These are phyloP conservation scores for Populus davidiana DNA, from an alignment of 345 rosid genomes.

Conservation along the genomic window DNA sequence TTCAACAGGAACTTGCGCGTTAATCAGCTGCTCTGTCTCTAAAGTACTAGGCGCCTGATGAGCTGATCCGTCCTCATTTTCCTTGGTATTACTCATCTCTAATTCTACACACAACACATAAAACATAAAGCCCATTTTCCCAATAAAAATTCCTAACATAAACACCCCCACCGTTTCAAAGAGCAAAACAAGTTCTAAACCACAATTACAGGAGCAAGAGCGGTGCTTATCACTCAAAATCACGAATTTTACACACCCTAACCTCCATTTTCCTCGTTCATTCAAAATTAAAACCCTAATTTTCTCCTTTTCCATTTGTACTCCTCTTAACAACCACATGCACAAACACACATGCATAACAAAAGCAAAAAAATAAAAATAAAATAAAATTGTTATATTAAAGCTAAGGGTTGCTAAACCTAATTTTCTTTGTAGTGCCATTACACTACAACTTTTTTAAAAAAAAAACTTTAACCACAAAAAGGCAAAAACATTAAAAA, in stretches of 20 bases:
- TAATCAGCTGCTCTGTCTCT: neutral
- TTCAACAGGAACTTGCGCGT: neutral
- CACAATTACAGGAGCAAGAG: neutral
- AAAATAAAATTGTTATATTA: neutral
- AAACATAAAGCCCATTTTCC: neutral
- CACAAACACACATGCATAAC: neutral
- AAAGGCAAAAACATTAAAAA: neutral
- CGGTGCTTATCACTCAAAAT: neutral
- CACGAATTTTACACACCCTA: neutral
- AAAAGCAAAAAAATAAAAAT: neutral
- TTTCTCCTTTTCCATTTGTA: neutral
- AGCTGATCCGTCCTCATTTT: slow-evolving; percentile 16
- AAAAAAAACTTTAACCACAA: neutral
- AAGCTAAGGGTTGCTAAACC: neutral
- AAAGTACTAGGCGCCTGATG: slow-evolving; percentile 2
- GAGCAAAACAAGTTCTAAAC: neutral
- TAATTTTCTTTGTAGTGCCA: neutral
- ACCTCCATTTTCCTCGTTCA: neutral
- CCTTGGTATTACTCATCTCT: slow-evolving; percentile 23
- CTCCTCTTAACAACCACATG: neutral
- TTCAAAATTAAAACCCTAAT: neutral
- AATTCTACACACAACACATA: neutral
- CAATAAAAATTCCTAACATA: neutral
- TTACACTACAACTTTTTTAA: neutral
- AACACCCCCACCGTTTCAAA: neutral